These are phyloP conservation scores for Paralagenidium karlingii DNA, from an alignment of 352 stramenopile species.

Conservation along the genomic window DNA sequence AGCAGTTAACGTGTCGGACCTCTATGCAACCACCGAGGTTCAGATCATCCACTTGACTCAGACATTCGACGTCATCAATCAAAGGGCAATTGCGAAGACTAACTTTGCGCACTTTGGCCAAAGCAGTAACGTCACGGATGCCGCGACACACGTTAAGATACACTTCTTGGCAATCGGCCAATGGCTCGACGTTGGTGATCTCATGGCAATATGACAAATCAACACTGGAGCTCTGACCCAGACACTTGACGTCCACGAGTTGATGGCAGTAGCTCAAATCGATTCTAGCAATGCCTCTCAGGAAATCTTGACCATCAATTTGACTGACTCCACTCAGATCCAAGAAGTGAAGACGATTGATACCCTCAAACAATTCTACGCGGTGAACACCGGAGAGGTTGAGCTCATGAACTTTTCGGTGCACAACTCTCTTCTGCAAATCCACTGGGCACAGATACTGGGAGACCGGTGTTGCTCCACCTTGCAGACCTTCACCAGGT, in stretches of 20 bases:
- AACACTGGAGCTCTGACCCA: slow-evolving; percentile 19
- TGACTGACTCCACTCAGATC: slow-evolving; percentile 42
- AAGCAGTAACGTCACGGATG: slow-evolving; percentile 24
- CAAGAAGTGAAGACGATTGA: slow-evolving; percentile 25
- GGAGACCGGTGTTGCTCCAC: background rate
- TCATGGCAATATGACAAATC: slow-evolving; percentile 62
- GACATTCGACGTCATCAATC: slow-evolving; percentile 25
- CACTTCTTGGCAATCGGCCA: slow-evolving; percentile 28
- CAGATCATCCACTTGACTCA: slow-evolving; percentile 31
- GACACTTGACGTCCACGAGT: slow-evolving; percentile 30
- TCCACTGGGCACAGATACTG: slow-evolving; percentile 18
- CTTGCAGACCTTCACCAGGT: slow-evolving; percentile 8
- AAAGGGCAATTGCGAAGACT: slow-evolving; percentile 49
- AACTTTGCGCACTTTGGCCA: slow-evolving; percentile 21
- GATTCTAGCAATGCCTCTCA: slow-evolving; percentile 25
- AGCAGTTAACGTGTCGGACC: slow-evolving; percentile 22
- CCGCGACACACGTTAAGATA: slow-evolving; percentile 51
- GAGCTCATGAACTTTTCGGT: slow-evolving; percentile 15
- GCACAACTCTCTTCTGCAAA: slow-evolving; percentile 14
- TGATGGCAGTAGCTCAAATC: slow-evolving; percentile 59
- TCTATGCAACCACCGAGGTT: slow-evolving; percentile 41
- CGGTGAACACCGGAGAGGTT: slow-evolving; percentile 34
- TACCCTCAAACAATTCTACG: slow-evolving; percentile 39
- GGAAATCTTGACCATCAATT: slow-evolving; percentile 25
- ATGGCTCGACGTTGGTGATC: slow-evolving; percentile 26